phyloP scores from a whole-genome alignment of 1,139 yeast species.

The Hemisphaericaspora xylanilytica region DNA sequence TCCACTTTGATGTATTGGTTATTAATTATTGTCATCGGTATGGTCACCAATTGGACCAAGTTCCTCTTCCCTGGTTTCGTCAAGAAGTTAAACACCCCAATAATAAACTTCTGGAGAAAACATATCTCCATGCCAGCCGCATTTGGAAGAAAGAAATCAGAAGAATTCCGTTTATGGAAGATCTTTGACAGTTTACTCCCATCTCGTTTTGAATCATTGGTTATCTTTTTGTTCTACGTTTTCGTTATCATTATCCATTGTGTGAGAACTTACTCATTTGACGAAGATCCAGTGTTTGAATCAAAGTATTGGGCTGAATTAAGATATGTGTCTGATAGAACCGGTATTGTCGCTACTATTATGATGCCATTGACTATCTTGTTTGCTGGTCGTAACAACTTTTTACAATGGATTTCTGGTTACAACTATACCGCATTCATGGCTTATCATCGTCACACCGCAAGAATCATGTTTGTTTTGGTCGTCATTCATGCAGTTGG shows the following conservation, averaged over 20 bases:
- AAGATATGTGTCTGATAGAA: constrained; percentile 29
- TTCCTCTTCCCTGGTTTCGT: constrained; percentile 25
- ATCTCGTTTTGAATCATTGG: constrained; percentile 25
- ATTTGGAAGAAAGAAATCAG: constrained; percentile 22
- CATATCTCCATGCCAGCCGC: constrained; percentile 33
- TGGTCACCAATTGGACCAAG: constrained; percentile 41
- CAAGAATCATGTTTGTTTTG: constrained; percentile 27
- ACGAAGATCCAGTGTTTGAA: constrained; percentile 25
- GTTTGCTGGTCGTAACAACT: constrained; percentile 42
- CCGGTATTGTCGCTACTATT: constrained; percentile 27
- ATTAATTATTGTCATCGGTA: constrained; percentile 30
- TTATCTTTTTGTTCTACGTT: constrained; percentile 37
- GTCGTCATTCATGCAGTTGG: constrained; percentile 29
- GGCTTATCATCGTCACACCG: constrained; percentile 37
- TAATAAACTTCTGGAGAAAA: constrained; percentile 27
- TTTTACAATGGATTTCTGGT: constrained; percentile 37
- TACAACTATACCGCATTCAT: constrained; percentile 35
- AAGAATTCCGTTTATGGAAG: constrained; percentile 19
- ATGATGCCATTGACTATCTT: constrained; percentile 32
- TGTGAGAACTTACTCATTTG: constrained; percentile 18
- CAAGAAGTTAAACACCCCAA: constrained; percentile 22
- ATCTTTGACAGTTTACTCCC: constrained; percentile 27
- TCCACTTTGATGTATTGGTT: background rate
- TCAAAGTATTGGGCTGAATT: constrained; percentile 12
- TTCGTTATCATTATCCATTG: constrained; percentile 41